Evolutionary conservation across 495 filamentous ascomycete species (phyloP).

Genomic region (Penicillium salamii): DNA sequence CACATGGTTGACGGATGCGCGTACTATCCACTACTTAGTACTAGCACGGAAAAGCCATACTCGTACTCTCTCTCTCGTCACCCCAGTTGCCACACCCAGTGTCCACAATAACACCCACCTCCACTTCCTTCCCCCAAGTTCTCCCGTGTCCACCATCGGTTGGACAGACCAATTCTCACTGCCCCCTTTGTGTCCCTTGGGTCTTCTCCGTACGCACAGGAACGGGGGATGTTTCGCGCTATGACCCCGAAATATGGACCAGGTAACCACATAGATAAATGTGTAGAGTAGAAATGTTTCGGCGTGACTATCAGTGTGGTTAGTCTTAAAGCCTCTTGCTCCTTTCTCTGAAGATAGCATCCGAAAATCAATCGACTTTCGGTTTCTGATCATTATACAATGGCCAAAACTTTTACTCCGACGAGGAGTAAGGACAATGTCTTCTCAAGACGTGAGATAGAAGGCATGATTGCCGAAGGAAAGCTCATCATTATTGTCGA

Average conservation of each 20-base stretch:
- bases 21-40: not conserved
- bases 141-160: constrained; percentile 3
- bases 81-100: not conserved
- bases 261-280: constrained; percentile 11
- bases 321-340: not conserved
- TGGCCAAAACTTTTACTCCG: constrained; percentile 5
- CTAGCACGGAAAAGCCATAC: constrained; percentile 5
- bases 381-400: not conserved
- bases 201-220: too few species aligned
- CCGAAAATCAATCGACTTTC: not conserved
- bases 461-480: constrained; percentile 74
- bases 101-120: not conserved
- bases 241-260: constrained; percentile 1
- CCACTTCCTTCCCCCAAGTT: not conserved
- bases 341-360: not conserved
- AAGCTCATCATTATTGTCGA: constrained; percentile 71
- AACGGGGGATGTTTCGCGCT: constrained; percentile 4
- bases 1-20: not conserved
- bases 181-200: constrained; percentile 11
- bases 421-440: constrained; percentile 41
- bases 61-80: not conserved
- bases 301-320: not conserved
- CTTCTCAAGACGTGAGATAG: constrained; percentile 66
- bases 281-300: not conserved
- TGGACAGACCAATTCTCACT: constrained; percentile 10